Base-by-base conservation (phyloP, 1,284 basidiomycete species). In the Ustilago esculenta region DNA sequence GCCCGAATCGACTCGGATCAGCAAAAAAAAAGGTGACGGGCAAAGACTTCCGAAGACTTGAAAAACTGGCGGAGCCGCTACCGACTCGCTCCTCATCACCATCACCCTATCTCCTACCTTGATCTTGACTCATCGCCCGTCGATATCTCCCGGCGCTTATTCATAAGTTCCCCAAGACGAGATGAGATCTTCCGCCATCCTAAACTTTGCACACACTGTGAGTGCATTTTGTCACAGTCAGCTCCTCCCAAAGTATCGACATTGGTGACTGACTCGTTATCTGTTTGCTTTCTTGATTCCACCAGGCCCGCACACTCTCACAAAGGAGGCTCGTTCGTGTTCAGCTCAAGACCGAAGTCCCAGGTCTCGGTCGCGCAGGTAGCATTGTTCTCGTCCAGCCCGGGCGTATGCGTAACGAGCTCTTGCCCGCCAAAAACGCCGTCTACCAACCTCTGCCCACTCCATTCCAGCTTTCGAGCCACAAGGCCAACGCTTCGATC, bases 271-370 rank as follows among this genome's bases (percentile, higher is more conserved):
- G 18, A 21, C 23, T 43, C 24, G 17, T n/a, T 27, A 11, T 14
- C 20, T 20, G 15, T 33, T 36, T 18, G 36, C 37, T 18, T 20
- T 40, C 33, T 32, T n/a, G 15, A 7, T 36, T 32, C 2, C 33
- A 9, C 27, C 36, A 69, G 66, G 58, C 66, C 35, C 55, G 46
- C 37, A 58, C 55, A 55, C 59, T 69, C 8, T 70, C 67, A 41
- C 52, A 61, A 60, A 64, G 56, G 37, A 54, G 60, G 48, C 60
- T 70, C 44, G 67, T 70, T 14, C 67, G 67, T 45, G 67, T 70
- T 24, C 60, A 70, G 32, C 67, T 70, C 44, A 43, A 15, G 17
- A 24, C 8, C 2, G 35, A 55, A n/a, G 35, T 64, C 14, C 40
- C 51, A 1, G 60, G 67, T 29, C 60, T 70, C 43, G 67, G 67